Conservation (phyloP, 176 grass and related monocot genomes). For the Secale cereale region DNA sequence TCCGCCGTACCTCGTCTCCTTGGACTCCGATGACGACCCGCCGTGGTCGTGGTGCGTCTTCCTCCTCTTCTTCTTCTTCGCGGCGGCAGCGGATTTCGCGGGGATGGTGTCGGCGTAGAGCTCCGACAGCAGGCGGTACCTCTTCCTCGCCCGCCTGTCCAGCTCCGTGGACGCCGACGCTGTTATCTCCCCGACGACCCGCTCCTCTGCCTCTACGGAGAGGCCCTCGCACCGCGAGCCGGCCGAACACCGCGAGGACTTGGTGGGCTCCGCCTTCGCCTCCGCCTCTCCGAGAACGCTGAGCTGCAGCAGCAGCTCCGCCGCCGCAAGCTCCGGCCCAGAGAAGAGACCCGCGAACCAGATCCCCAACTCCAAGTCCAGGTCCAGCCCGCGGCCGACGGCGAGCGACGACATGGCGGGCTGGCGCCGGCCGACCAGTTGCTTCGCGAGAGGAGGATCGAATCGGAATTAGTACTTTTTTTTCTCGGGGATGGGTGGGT, state of each 20-base stretch:
- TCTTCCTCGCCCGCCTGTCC: conserved; percentile 36
- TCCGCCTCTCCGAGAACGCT: conserved; percentile 21
- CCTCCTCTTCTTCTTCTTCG: conserved; percentile 17
- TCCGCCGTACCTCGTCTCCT: conserved; percentile 4
- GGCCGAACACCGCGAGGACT: conserved; percentile 30
- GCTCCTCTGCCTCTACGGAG: neutral
- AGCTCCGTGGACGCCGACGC: neutral
- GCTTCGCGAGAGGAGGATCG: neutral
- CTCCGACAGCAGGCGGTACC: conserved; percentile 41
- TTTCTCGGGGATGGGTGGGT: neutral
- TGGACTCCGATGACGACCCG: neutral
- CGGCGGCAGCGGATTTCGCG: neutral
- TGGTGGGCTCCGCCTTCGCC: neutral
- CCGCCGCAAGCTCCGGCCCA: conserved; percentile 51
- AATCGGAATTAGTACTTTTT: neutral
- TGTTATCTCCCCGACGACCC: neutral
- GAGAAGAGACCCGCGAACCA: conserved; percentile 40
- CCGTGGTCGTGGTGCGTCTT: neutral
- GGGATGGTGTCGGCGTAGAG: conserved; percentile 42
- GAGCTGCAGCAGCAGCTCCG: conserved; percentile 64
- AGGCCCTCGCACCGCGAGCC: conserved; percentile 6
- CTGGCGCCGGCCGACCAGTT: too few relatives aligned
- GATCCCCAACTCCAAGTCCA: neutral
- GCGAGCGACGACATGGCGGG: neutral
- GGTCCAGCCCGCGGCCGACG: neutral